Base-by-base conservation (phyloP, 129 eudicot species). In the Flaveria ramosissima region DNA sequence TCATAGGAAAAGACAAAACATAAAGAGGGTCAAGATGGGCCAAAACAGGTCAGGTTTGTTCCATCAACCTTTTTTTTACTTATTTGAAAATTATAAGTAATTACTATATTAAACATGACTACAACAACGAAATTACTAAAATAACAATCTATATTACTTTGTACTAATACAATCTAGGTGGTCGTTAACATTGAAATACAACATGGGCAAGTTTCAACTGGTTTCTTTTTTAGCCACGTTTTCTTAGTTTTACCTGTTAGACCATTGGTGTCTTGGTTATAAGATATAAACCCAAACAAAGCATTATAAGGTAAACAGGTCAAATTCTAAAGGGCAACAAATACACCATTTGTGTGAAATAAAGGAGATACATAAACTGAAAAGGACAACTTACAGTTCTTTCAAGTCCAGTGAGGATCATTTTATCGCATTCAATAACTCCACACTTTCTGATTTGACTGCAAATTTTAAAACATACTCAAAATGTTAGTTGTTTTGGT, bases 371-470 rank as follows among this genome's bases (percentile, higher is more conserved):
- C 15, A 14, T 24, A 50, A 73, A 27, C 20, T 24, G 52, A 71
- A 72, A 72, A 21, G 77, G 69, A 9, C 56, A 78, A 87, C 97
- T 89, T 82, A 94, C 98, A 84, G 86, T 85, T 83, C 84, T 79
- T 64, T 94, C 98, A 74, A 87, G 86, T 75, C 98, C 97, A 52
- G 80, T 76, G 73, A 89, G 85, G 76, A 94, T 91, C 73, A 89
- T 79, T 51, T 93, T 88, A 76, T 94, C 96, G 75, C 97, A 94
- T 82, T 94, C 96, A 74, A 94, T 89, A 72, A 89, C 93, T 68
- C 98, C 98, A 80, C 87, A 91, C 78, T 83, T 91, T 83, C 82
- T 93, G 78, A 79, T 83, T 80, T 74, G 45, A 69, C 76, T 80
- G 84, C 76, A 80, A 19, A 67, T 42, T 50, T 53, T 17, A 51